These are phyloP conservation scores for Cubamyces sp. DNA, from an alignment of 768 basidiomycete species.

Conservation along the genomic window DNA sequence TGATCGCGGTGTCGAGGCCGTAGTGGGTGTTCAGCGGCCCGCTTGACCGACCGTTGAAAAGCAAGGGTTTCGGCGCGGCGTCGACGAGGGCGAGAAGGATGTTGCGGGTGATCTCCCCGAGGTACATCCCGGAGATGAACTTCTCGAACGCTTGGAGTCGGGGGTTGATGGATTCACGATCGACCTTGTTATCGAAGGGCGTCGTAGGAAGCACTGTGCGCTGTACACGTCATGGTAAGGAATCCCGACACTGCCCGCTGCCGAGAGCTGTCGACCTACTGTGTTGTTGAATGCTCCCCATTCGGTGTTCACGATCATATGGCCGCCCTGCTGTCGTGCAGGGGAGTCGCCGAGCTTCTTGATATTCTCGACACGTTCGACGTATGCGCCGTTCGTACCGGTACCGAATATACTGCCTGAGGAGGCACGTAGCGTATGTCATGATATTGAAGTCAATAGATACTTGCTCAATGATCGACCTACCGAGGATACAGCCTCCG, in stretches of 20 bases:
- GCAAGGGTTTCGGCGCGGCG: constrained; percentile 65
- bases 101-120: constrained; percentile 91
- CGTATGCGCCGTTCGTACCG: constrained; percentile 97
- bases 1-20: constrained; percentile 92
- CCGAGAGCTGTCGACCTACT: constrained; percentile 47
- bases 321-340: constrained; percentile 61
- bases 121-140: constrained; percentile 98
- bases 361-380: constrained; percentile 86
- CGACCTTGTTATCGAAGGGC: constrained; percentile 88
- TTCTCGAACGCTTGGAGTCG: constrained; percentile 94
- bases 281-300: constrained; percentile 99
- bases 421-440: background rate
- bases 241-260: background rate
- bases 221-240: constrained; percentile 40
- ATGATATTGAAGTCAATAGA: background rate
- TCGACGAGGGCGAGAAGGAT: constrained; percentile 83
- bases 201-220: constrained; percentile 85
- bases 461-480: constrained; percentile 2
- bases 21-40: constrained; percentile 82
- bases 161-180: constrained; percentile 94
- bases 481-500: constrained; percentile 81
- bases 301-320: constrained; percentile 97
- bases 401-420: constrained; percentile 90
- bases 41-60: constrained; percentile 84
- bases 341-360: constrained; percentile 75